Conservation (phyloP, 352 stramenopile genomes). For the Phytopythium mirpurense region DNA sequence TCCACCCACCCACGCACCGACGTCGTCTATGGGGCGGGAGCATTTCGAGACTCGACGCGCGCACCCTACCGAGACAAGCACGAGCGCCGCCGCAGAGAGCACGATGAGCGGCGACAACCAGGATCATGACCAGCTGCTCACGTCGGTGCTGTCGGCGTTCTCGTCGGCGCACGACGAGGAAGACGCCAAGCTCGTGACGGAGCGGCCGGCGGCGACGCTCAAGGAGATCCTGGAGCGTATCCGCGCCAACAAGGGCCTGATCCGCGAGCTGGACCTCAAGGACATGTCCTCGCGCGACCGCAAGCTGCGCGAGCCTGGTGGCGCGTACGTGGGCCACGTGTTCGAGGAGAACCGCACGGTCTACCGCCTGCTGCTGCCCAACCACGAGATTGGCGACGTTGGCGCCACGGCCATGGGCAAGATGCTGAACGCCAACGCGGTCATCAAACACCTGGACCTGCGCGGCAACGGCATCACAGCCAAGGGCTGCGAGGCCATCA, state of each 20-base stretch:
- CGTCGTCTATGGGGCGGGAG: neutral
- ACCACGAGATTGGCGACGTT: conserved; percentile 44
- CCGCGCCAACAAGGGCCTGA: conserved; percentile 42
- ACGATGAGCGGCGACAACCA: conserved; percentile 1
- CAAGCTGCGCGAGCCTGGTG: conserved; percentile 30
- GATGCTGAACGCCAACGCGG: conserved; percentile 47
- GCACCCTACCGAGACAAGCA: too few species aligned
- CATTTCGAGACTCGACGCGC: neutral
- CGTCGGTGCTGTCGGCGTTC: conserved; percentile 34
- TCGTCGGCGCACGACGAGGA: conserved; percentile 19
- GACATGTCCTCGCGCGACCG: conserved; percentile 45
- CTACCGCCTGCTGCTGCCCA: conserved; percentile 31
- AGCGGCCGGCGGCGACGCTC: conserved; percentile 28
- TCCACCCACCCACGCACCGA: neutral
- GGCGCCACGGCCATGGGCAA: conserved; percentile 41
- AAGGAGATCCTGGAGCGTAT: conserved; percentile 55
- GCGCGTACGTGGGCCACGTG: conserved; percentile 40
- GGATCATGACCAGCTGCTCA: conserved; percentile 15
- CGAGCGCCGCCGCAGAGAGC: neutral
- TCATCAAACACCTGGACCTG: conserved; percentile 41
- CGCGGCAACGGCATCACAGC: conserved; percentile 45
- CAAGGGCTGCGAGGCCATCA: conserved; percentile 19
- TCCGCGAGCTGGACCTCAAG: conserved; percentile 49
- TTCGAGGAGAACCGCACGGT: conserved; percentile 51
- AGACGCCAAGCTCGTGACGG: conserved; percentile 26